Evolutionary conservation across 371 early-diverging fungal genomes (phyloP), one percentile per base, ranked within the genome.

Genomic region (Nematocida ausubeli): DNA sequence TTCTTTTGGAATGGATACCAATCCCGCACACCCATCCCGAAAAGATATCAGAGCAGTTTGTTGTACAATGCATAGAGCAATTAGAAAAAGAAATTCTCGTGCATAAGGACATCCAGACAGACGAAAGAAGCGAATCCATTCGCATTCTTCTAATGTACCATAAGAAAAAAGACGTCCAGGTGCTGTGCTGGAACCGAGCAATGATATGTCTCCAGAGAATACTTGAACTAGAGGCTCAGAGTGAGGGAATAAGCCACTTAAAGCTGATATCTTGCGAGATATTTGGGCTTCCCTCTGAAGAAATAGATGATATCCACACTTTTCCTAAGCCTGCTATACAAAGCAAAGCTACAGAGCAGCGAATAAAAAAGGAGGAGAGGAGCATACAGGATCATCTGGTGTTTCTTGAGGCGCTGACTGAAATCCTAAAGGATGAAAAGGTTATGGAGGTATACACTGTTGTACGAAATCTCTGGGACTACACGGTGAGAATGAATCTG

Each of bases 1-100:
- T 57, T 34, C 42, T 66, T 1, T 56, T 75, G 12, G 49, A 42
- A 40, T 75, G 78, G 78, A 12, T 75, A 28, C 6, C 32, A n/a
- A 49, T 66, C 35, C 35, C 64, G 32, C 37, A 49, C 24, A 32
- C 2, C 30, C 16, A n/a, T 39, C 4, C 44, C 12, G 34, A 34
- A 5, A 14, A 16, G 12, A 7, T 75, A 7, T 66, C 66, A 26
- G 14, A 22, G 3, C 42, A 63, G 42, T 75, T 75, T 51, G 26
- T 67, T 32, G 28, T 51, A 24, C 42, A 26, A 5, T 66, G 56
- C 52, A 75, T 75, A 16, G 32, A 26, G 12, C 3, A 5, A 3
- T 2, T 75, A 19, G 40, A 42, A 24, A 12, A 28, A 5, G 52
- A 64, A 56, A 12, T 75, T 9, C 30, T 63, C 4, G 7, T 6